A percentile compares a stretch with the other conserved stretches of the same genome.
Conservation (phyloP, 768 basidiomycete genomes). For the Leucosporidium creatinivorum region DNA sequence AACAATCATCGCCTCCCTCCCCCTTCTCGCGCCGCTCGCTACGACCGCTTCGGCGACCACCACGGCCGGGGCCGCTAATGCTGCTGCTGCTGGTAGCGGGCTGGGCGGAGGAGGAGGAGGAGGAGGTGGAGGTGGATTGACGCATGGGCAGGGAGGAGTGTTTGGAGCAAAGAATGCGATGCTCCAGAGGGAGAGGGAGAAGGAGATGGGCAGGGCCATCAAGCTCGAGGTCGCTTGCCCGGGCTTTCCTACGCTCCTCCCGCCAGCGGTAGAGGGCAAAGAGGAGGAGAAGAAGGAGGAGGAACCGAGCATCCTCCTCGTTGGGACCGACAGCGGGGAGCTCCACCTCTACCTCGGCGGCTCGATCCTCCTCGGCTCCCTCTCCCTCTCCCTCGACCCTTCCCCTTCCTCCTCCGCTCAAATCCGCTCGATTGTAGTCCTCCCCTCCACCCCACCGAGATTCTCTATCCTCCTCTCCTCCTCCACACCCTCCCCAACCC, state of each 20-base stretch:
- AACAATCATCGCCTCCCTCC: constrained; percentile 6
- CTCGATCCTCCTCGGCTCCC: constrained; percentile 17
- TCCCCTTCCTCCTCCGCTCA: background rate
- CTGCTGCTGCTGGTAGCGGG: too few species aligned
- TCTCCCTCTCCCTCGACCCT: background rate
- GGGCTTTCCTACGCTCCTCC: constrained; percentile 11
- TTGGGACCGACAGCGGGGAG: constrained; percentile 16
- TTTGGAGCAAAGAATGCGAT: constrained; percentile 32
- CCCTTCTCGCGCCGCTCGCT: constrained; percentile 14
- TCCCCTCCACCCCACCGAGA: background rate
- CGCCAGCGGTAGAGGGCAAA: background rate
- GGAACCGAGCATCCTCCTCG: constrained; percentile 1
- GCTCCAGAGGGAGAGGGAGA: constrained; percentile 29
- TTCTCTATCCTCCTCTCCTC: background rate
- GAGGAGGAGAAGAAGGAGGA: background rate
- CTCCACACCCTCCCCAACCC: background rate
- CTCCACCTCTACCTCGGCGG: constrained; percentile 30
- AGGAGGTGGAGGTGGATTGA: background rate
- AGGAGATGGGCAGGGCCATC: constrained; percentile 25
- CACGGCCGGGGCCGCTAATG: background rate
- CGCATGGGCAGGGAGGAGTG: constrained; percentile 6
- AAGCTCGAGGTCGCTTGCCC: constrained; percentile 1
- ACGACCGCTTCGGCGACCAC: background rate
- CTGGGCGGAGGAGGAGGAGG: background rate
- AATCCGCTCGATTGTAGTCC: constrained; percentile 1